phyloP scores from a whole-genome alignment of 2,329 filamentous ascomycete species.

The Aspergillus tanneri region DNA sequence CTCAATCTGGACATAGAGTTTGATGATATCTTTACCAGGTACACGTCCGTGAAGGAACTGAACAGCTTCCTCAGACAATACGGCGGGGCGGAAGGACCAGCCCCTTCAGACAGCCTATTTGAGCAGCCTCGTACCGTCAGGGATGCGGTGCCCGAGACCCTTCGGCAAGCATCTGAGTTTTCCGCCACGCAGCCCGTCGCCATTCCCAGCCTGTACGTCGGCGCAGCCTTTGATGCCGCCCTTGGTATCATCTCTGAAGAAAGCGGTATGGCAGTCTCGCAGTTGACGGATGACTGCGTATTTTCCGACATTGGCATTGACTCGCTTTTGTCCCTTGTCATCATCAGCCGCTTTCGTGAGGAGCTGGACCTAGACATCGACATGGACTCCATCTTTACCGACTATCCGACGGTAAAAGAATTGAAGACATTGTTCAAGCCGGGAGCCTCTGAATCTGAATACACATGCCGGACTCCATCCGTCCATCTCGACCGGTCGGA shows the following conservation, averaged over 20 bases:
- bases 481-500: neutral
- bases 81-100: neutral
- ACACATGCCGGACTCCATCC: neutral
- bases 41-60: neutral
- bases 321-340: conserved; percentile 15
- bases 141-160: neutral
- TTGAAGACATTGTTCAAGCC: neutral
- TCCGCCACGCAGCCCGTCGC: neutral
- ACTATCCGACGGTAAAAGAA: neutral
- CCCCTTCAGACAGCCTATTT: neutral
- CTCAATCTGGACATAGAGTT: conserved; percentile 9
- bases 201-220: neutral
- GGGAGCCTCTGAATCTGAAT: neutral
- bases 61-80: neutral
- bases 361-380: conserved; percentile 8
- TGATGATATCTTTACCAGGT: neutral
- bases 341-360: conserved; percentile 14
- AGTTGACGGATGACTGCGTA: conserved; percentile 8
- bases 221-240: conserved; percentile 3
- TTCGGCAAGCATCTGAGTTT: neutral
- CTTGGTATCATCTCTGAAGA: conserved; percentile 19
- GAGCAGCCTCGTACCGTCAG: neutral
- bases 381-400: neutral
- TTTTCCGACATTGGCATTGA: conserved; percentile 19
- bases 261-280: conserved; percentile 11